phyloP scores from a whole-genome alignment of 2,329 filamentous ascomycete species.

The Lasiodiplodia sp. region DNA sequence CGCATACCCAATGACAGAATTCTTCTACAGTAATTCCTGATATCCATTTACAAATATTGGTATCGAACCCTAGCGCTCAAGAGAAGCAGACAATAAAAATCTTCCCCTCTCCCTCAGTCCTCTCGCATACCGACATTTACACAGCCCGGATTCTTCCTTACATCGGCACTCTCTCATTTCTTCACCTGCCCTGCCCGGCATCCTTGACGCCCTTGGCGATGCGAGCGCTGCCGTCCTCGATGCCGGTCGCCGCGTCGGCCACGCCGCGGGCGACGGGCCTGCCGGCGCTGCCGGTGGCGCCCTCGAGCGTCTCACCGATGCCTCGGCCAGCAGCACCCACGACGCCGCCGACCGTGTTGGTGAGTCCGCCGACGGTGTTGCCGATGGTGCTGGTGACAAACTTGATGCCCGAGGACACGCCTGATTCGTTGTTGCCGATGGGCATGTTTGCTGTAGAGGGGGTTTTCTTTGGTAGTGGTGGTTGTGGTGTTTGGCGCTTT shows the following conservation, averaged over 20 bases:
- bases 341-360: slow-evolving; percentile 43
- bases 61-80: no score
- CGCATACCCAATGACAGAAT: not conserved
- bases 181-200: slow-evolving; percentile 53
- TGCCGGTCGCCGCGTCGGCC: slow-evolving; percentile 52
- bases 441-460: slow-evolving; percentile 38
- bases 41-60: no score
- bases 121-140: no score
- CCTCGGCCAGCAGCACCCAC: slow-evolving; percentile 57
- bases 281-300: slow-evolving; percentile 53
- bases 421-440: slow-evolving; percentile 48
- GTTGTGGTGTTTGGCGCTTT: not conserved
- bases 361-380: slow-evolving; percentile 53
- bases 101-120: no score
- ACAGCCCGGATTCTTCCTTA: not conserved
- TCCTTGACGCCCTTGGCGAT: slow-evolving; percentile 56
- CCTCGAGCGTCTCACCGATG: slow-evolving; percentile 55
- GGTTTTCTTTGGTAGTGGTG: not conserved
- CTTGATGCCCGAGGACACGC: slow-evolving; percentile 60
- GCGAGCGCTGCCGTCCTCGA: slow-evolving; percentile 53
- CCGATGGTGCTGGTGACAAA: slow-evolving; percentile 64
- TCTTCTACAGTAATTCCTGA: no score
- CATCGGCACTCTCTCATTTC: not conserved
- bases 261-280: slow-evolving; percentile 53
- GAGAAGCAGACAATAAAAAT: no score